phyloP scores from a whole-genome alignment of 148 eudicot genomes.

The Amaranthus hypochondriacus region DNA sequence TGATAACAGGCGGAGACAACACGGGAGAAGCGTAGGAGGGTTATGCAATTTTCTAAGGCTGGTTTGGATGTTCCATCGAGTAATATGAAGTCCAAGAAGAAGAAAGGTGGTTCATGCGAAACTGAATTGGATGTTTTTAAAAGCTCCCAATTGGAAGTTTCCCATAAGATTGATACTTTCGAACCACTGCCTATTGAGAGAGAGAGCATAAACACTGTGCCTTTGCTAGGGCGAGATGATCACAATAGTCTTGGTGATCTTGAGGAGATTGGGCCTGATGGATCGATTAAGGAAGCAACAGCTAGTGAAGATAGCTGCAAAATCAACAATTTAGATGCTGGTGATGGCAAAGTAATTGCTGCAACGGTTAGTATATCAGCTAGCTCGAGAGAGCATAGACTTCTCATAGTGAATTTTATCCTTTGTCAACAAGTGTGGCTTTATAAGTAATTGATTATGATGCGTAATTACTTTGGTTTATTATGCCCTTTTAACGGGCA shows the following conservation, averaged over 20 bases:
- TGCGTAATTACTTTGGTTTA: too few species aligned
- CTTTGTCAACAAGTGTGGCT: too few species aligned
- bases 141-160: constrained; percentile 4
- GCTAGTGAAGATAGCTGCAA: constrained; percentile 23
- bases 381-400: neutral
- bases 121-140: constrained; percentile 23
- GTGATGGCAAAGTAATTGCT: constrained; percentile 8
- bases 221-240: constrained; percentile 28
- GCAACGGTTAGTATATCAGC: constrained; percentile 27
- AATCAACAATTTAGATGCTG: constrained; percentile 14
- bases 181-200: constrained; percentile 21
- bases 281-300: constrained; percentile 19
- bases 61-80: constrained; percentile 49
- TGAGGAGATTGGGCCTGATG: constrained; percentile 19
- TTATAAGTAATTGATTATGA: too few species aligned
- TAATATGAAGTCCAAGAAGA: constrained; percentile 40
- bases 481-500: too few species aligned
- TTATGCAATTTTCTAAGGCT: constrained; percentile 56
- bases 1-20: constrained; percentile 54
- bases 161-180: constrained; percentile 11
- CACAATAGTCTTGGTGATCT: constrained; percentile 9
- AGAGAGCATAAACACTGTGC: constrained; percentile 2
- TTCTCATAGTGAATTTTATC: too few species aligned
- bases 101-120: constrained; percentile 28
- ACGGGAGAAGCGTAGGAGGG: constrained; percentile 69